Evolutionary conservation across 495 filamentous ascomycete genomes (phyloP).

Genomic region (Jackrogersella minutella): DNA sequence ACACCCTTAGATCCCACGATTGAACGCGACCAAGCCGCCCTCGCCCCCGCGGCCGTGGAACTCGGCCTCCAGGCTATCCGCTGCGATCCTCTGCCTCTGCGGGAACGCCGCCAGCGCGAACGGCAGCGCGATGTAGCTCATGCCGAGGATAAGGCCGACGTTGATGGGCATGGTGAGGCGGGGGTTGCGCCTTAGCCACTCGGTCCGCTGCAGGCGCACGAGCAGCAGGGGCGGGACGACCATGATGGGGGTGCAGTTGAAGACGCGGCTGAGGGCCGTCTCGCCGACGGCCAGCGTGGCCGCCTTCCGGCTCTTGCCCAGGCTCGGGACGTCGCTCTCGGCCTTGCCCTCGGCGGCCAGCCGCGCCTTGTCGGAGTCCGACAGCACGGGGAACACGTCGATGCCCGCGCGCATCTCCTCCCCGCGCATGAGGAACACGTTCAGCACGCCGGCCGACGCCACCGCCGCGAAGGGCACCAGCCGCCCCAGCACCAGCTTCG

Average conservation of each 20-base stretch:
- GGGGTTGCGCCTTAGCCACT: conserved; percentile 78
- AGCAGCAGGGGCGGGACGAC: conserved; percentile 86
- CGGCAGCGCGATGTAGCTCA: conserved; percentile 83
- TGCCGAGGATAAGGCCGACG: conserved; percentile 80
- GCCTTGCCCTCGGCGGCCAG: conserved; percentile 61
- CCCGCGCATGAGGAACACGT: conserved; percentile 96
- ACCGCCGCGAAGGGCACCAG: conserved; percentile 97
- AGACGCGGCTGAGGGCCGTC: conserved; percentile 85
- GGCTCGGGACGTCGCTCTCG: conserved; percentile 65
- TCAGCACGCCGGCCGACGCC: conserved; percentile 85
- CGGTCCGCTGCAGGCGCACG: conserved; percentile 77
- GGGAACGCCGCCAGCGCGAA: conserved; percentile 91
- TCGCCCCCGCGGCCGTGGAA: conserved; percentile 81
- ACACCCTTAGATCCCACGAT: conserved; percentile 76
- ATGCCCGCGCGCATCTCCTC: conserved; percentile 94
- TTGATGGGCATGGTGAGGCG: conserved; percentile 79
- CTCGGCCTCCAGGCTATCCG: conserved; percentile 77
- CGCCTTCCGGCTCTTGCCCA: conserved; percentile 88
- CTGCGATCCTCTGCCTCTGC: conserved; percentile 81
- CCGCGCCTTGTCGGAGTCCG: conserved; percentile 61
- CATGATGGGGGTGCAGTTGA: conserved; percentile 98
- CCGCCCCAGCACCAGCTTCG: conserved; percentile 75
- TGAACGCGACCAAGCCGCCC: conserved; percentile 84
- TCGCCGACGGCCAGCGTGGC: conserved; percentile 89
- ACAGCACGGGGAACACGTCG: conserved; percentile 86